phyloP scores from a whole-genome alignment of 225 moss, liverwort and hornwort genomes.

The Ulota crispa region DNA sequence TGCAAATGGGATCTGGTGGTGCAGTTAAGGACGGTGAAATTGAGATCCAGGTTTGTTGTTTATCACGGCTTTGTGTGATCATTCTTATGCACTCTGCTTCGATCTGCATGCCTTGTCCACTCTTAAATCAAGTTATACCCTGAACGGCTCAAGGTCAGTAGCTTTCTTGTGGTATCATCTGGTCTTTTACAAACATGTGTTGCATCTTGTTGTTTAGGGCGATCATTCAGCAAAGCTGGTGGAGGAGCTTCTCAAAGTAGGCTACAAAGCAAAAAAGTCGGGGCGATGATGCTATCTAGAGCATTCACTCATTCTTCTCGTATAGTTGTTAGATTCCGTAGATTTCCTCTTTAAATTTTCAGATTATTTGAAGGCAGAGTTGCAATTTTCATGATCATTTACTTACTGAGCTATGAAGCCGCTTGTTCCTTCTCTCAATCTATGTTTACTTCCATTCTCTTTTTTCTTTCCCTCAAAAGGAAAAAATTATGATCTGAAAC shows the following conservation, averaged over 20 bases:
- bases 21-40: slow-evolving; percentile 66
- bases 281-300: slow-evolving; percentile 43
- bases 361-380: slow-evolving; percentile 7
- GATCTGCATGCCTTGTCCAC: slow-evolving; percentile 1
- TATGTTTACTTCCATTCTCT: background rate
- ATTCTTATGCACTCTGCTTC: slow-evolving; percentile 6
- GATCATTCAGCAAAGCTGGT: slow-evolving; percentile 63
- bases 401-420: slow-evolving; percentile 1
- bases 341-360: background rate
- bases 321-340: background rate
- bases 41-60: slow-evolving; percentile 61
- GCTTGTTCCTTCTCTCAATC: background rate
- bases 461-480: background rate
- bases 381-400: slow-evolving; percentile 10
- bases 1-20: slow-evolving; percentile 69
- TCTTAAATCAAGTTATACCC: background rate
- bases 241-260: slow-evolving; percentile 65
- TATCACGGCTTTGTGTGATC: background rate
- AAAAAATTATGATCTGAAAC: background rate
- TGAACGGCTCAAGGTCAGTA: background rate
- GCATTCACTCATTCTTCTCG: background rate
- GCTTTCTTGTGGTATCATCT: slow-evolving; percentile 3
- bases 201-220: slow-evolving; percentile 43
- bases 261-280: slow-evolving; percentile 66
- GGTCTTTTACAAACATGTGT: background rate